These are phyloP conservation scores for Thalia dealbata DNA, from an alignment of 176 grass and related monocot species.

Conservation along the genomic window DNA sequence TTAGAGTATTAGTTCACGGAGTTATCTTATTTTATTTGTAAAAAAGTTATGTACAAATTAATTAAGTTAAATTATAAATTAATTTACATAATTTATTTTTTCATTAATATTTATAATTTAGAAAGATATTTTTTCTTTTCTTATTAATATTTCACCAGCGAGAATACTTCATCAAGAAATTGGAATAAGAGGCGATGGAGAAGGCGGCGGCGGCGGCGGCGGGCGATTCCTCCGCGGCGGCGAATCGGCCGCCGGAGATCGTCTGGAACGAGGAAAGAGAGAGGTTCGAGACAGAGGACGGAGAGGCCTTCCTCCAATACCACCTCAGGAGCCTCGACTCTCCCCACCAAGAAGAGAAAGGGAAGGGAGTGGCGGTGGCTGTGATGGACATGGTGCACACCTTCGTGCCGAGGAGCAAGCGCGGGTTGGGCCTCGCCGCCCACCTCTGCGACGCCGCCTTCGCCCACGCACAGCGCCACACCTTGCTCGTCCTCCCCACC, in stretches of 20 bases:
- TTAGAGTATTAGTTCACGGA: too few species aligned
- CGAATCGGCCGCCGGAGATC: slow-evolving; percentile 16
- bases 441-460: slow-evolving; percentile 72
- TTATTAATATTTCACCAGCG: too few species aligned
- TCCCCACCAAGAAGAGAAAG: not conserved
- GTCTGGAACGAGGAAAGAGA: slow-evolving; percentile 45
- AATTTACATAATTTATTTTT: too few species aligned
- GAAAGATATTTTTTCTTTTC: too few species aligned
- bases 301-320: slow-evolving; percentile 68
- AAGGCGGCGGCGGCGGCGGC: slow-evolving; percentile 6
- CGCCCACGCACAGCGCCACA: slow-evolving; percentile 30
- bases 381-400: slow-evolving; percentile 88
- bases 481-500: slow-evolving; percentile 54
- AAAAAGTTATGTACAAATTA: too few species aligned
- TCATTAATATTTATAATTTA: too few species aligned
- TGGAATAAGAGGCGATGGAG: slow-evolving; percentile 30
- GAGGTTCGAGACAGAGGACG: slow-evolving; percentile 64
- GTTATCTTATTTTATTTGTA: too few species aligned
- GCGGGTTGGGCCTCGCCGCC: slow-evolving; percentile 58
- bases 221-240: not conserved
- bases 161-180: too few species aligned
- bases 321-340: slow-evolving; percentile 23
- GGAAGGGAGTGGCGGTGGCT: slow-evolving; percentile 42
- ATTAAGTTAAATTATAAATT: too few species aligned
- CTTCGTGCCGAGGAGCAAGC: slow-evolving; percentile 72